Base-by-base conservation (phyloP, 345 rosid species). In the Camelina sativa region DNA sequence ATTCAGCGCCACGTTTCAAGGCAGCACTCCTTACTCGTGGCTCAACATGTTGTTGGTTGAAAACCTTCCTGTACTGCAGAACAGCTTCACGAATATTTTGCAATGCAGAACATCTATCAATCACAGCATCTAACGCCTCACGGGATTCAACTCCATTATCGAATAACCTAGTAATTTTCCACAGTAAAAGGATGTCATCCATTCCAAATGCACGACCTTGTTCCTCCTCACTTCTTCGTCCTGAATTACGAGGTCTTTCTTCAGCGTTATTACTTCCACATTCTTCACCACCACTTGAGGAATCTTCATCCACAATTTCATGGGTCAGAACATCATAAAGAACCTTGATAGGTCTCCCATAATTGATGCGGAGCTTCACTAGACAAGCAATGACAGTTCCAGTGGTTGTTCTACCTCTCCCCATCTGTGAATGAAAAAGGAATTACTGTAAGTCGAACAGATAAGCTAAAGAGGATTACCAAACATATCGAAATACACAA, bases 361-460 rank as follows among this genome's bases (percentile, higher is more conserved):
- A 74, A 76, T 90, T 91, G 11, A 95, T 85, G 51, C 97, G 86
- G 69, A 88, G 97, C 81, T 91, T 88, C 67, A 95, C 82, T 80
- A 95, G 97, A 82, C 99, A 95, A 46, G 99, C 99, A 79, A 95
- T 91, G 57, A 91, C 99, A 69, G 99, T 91, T 64, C 97, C 99
- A 57, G 97, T 89, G 20, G 99, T 95, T n/a, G 99, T 95, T 84
- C 99, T 92, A 80, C 99, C 99, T 83, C 89, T 92, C 71, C 99
- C 99, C 97, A 95, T 95, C 97, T 94, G 84, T 46, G 62, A 76
- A 46, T 34, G 12, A 69, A 77, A 62, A 57, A 41, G 40, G 32
- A 64, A 70, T 64, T 37, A 44, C 4, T 17, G 40, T 67, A 30
- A 60, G 70, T 22, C 15, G 5, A 55, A 61, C 46, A 60, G 40